Conservation (phyloP, 441 rosid genomes). For the Populus trichocarpa region DNA sequence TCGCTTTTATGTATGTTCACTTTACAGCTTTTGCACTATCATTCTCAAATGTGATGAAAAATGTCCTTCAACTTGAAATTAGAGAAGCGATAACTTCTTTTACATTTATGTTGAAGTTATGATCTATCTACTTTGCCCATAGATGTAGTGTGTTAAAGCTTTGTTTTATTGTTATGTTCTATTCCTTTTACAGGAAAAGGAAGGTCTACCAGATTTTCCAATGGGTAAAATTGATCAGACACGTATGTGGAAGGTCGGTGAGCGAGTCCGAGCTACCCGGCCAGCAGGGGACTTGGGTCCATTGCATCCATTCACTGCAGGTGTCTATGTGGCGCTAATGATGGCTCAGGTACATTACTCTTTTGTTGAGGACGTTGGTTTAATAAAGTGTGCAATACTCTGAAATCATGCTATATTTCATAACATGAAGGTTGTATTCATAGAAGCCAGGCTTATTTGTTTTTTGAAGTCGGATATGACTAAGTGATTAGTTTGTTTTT, state of each 20-base stretch:
- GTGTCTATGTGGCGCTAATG: slow-evolving; percentile 83
- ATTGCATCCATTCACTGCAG: slow-evolving; percentile 73
- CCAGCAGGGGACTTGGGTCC: slow-evolving; percentile 80
- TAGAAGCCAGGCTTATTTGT: background rate
- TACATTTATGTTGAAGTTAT: background rate
- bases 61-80: background rate
- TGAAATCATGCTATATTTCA: background rate
- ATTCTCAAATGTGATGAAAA: background rate
- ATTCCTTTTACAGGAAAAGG: slow-evolving; percentile 48
- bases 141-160: slow-evolving; percentile 87
- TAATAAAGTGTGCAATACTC: background rate
- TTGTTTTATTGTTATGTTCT: slow-evolving; percentile 21
- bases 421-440: background rate
- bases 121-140: slow-evolving; percentile 23
- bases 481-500: background rate
- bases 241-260: slow-evolving; percentile 97
- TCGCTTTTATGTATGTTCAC: slow-evolving; percentile 63
- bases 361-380: background rate
- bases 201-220: slow-evolving; percentile 79
- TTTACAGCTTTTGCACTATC: background rate
- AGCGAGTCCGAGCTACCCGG: slow-evolving; percentile 59
- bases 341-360: slow-evolving; percentile 71
- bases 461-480: background rate
- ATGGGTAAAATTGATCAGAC: slow-evolving; percentile 95
- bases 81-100: background rate